Conservation (phyloP, 345 rosid species). For the Pugionium cornutum region DNA sequence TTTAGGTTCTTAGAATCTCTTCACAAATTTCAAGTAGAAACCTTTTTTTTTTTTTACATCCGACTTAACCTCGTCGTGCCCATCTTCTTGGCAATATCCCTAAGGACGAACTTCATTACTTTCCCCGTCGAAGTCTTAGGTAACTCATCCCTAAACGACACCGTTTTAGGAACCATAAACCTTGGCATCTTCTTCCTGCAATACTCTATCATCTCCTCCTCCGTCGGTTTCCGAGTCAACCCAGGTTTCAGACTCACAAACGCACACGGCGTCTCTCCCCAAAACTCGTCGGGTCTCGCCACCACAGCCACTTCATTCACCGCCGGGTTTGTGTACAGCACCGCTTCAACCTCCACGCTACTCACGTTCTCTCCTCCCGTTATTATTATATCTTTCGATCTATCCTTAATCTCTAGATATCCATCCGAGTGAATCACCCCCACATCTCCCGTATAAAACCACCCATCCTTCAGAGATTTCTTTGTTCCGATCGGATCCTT, state of each 20-base stretch:
- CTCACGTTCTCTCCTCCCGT: conserved; percentile 88
- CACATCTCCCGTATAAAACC: conserved; percentile 73
- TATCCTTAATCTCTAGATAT: conserved; percentile 67
- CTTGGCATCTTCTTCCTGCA: conserved; percentile 52
- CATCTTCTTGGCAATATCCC: conserved; percentile 46
- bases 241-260: conserved; percentile 39
- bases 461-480: conserved; percentile 55
- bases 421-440: conserved; percentile 74
- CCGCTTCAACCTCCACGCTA: conserved; percentile 72
- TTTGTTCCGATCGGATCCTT: conserved; percentile 60
- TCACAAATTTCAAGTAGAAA: no score
- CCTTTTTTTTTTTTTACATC: conserved; percentile 23
- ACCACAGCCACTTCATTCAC: conserved; percentile 81
- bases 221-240: conserved; percentile 46
- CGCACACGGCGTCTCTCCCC: conserved; percentile 95
- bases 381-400: conserved; percentile 76
- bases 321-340: conserved; percentile 64
- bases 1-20: no score
- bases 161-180: conserved; percentile 68
- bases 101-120: conserved; percentile 56
- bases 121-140: conserved; percentile 72
- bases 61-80: conserved; percentile 45
- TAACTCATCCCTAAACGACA: conserved; percentile 54
- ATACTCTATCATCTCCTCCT: conserved; percentile 45
- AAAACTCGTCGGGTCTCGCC: conserved; percentile 70